Evolutionary conservation across 2,329 filamentous ascomycete genomes (phyloP).

Genomic region (Cladosporium sp.): DNA sequence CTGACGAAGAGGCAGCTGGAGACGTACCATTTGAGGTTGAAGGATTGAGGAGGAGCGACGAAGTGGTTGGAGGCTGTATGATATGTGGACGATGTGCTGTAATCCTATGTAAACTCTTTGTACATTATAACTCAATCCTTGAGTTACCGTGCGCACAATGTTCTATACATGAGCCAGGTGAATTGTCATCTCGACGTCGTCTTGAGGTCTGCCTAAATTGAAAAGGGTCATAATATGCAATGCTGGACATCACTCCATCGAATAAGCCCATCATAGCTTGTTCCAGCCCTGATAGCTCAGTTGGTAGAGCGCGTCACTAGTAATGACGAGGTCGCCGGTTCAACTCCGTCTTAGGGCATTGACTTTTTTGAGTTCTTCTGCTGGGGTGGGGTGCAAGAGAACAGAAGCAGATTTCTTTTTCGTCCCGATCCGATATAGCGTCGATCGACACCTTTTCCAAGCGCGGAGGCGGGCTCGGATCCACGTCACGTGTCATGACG

Average conservation of each 20-base stretch:
- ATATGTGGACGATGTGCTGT: no score
- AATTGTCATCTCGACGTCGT: no score
- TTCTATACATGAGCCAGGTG: no score
- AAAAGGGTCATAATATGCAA: background rate
- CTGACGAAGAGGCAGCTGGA: slow-evolving; percentile 59
- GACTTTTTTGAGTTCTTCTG: background rate
- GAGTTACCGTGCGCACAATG: background rate
- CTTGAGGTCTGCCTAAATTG: no score
- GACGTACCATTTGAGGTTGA: slow-evolving; percentile 54
- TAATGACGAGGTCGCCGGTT: slow-evolving; percentile 14
- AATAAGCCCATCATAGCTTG: background rate
- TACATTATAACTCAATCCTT: no score
- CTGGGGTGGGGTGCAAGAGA: no score
- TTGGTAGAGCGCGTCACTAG: slow-evolving; percentile 14
- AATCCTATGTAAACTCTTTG: no score
- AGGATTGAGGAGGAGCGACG: background rate
- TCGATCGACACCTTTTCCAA: no score
- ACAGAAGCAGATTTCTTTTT: no score
- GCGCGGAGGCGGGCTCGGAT: no score
- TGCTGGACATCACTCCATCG: background rate
- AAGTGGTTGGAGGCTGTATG: background rate
- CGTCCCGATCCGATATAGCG: no score
- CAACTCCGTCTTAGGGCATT: slow-evolving; percentile 13
- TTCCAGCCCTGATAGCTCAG: slow-evolving; percentile 12
- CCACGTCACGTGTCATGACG: no score